phyloP scores from a whole-genome alignment of 495 filamentous ascomycete species.

The Penicillium diatomitis region DNA sequence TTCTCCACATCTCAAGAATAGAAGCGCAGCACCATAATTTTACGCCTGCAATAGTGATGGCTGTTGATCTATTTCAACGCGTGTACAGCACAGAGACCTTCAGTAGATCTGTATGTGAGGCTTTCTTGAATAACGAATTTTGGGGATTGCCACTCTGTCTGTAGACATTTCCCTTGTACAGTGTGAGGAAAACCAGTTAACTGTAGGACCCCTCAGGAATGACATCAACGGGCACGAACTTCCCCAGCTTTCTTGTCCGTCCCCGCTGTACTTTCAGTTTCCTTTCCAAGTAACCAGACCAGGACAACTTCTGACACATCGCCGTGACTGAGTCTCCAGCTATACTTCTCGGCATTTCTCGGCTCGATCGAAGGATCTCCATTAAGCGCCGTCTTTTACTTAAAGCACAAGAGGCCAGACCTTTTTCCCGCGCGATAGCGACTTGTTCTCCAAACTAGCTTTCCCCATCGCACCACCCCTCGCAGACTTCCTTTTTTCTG shows the following conservation, averaged over 20 bases:
- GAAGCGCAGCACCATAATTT: no score
- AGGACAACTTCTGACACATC: constrained; percentile 3
- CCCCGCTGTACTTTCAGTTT: constrained; percentile 18
- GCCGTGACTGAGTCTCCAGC: neutral
- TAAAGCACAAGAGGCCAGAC: neutral
- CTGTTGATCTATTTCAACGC: no score
- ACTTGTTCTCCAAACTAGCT: constrained; percentile 4
- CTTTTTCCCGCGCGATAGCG: no score
- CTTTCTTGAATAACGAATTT: no score
- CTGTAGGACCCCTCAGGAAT: constrained; percentile 2
- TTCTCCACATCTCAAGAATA: neutral
- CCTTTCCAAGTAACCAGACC: constrained; percentile 12
- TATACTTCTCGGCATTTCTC: constrained; percentile 20
- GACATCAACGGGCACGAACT: constrained; percentile 12
- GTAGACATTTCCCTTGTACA: no score
- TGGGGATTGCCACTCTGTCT: neutral
- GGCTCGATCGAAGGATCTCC: constrained; percentile 20
- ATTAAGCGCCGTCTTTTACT: neutral
- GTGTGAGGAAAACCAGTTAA: neutral
- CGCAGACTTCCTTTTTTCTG: no score
- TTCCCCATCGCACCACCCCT: neutral
- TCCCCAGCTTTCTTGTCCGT: neutral
- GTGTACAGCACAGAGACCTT: no score
- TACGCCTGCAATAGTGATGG: no score
- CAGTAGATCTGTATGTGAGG: no score